Conservation (phyloP, 768 basidiomycete genomes). For the Pholiota molesta region DNA sequence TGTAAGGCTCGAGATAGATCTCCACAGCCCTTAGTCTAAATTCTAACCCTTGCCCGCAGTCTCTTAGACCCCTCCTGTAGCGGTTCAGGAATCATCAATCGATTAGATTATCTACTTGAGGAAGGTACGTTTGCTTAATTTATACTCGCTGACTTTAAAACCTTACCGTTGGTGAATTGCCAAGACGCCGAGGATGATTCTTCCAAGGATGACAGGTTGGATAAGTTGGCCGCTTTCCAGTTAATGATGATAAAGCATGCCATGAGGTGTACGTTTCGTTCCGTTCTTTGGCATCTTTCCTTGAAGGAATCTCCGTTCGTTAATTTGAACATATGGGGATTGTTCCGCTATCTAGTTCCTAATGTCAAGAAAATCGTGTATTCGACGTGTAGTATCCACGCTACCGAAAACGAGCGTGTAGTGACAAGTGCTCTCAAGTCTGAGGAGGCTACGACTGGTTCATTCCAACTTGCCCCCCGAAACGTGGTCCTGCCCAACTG, state of each 20-base stretch:
- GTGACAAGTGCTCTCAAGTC: slow-evolving; percentile 74
- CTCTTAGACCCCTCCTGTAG: slow-evolving; percentile 97
- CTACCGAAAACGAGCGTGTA: slow-evolving; percentile 92
- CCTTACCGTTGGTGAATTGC: background rate
- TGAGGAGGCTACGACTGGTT: slow-evolving; percentile 60
- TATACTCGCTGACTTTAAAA: slow-evolving; percentile 6
- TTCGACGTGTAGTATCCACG: slow-evolving; percentile 96
- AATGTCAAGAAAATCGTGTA: slow-evolving; percentile 84
- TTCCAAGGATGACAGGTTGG: slow-evolving; percentile 65
- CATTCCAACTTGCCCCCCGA: slow-evolving; percentile 71
- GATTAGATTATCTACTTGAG: slow-evolving; percentile 82
- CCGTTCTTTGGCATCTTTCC: slow-evolving; percentile 15
- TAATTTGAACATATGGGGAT: slow-evolving; percentile 22
- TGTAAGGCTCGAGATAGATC: slow-evolving; percentile 53
- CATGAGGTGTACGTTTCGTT: slow-evolving; percentile 75
- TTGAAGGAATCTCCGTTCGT: slow-evolving; percentile 12
- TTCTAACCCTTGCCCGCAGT: slow-evolving; percentile 39
- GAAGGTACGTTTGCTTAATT: slow-evolving; percentile 50
- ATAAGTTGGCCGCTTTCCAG: slow-evolving; percentile 88
- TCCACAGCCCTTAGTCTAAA: background rate
- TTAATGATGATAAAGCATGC: slow-evolving; percentile 91
- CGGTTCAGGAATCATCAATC: slow-evolving; percentile 90
- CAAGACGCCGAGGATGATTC: slow-evolving; percentile 61
- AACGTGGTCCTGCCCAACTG: slow-evolving; percentile 77
- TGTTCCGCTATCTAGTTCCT: slow-evolving; percentile 57